A percentile compares a stretch with the other conserved stretches of the same genome.
Evolutionary conservation across 1,284 basidiomycete species (phyloP).

Genomic region (Ceratobasidium sp.): DNA sequence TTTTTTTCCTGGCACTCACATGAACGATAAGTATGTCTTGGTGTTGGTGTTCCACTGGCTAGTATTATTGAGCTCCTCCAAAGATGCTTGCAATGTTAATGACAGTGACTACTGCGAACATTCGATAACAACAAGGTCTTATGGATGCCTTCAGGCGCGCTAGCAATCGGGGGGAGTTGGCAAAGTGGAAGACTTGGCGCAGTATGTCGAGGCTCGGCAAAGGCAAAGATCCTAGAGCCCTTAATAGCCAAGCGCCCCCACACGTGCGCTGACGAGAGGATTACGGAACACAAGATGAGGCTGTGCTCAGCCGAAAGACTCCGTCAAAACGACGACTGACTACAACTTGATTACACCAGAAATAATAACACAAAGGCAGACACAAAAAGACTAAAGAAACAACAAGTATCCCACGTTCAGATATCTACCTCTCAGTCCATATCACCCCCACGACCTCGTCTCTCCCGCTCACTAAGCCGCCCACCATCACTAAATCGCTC

Average conservation of each 20-base stretch:
- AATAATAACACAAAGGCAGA: not conserved
- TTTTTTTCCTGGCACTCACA: not conserved
- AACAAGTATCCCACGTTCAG: constrained; percentile 12
- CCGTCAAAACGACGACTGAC: not conserved
- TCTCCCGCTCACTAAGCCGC: constrained; percentile 25
- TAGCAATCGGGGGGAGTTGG: not conserved
- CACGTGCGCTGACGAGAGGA: not conserved
- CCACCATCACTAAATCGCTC: constrained; percentile 53
- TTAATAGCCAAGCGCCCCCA: not conserved
- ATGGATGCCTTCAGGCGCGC: constrained; percentile 10
- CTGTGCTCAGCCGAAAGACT: not conserved
- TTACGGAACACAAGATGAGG: not conserved
- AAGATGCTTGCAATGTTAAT: not conserved
- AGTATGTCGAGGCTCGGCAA: not conserved
- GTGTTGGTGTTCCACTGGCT: constrained; percentile 13
- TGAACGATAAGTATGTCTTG: not conserved
- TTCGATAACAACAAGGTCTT: not conserved
- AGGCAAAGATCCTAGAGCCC: not conserved
- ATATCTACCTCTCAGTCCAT: constrained; percentile 10
- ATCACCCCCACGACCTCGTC: constrained; percentile 27
- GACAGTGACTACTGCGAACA: not conserved
- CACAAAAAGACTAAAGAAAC: not conserved
- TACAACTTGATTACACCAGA: constrained; percentile 9
- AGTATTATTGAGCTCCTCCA: constrained; percentile 36
- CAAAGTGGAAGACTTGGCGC: not conserved